Base-by-base conservation (phyloP, 257 asterid species). In the Forsythia suspensa region DNA sequence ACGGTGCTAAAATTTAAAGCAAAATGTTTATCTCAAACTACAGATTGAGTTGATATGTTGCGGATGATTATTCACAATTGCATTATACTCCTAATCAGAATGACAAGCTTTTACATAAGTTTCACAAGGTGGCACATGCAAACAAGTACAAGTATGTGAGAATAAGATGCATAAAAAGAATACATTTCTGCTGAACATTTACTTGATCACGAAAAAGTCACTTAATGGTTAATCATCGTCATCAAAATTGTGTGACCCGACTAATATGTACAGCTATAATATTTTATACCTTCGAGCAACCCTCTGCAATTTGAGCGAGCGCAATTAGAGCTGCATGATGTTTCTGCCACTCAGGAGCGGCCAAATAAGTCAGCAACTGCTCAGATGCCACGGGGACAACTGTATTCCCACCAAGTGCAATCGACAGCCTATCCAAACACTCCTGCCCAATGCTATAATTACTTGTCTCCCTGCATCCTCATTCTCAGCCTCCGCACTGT, bases 251-350 rank as follows among this genome's bases (percentile, higher is more conserved):
- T 57, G 40, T 29, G 1, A 3, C 73, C 73, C 13, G 67, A 59
- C 43, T 34, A 43, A n/a, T 57, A 0, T 6, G 66, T 57, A 70
- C 70, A 72, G 18, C n/a, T 7, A 55, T 16, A 71, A 63, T 4
- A 8, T 21, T 61, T 46, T 69, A 76, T 88, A 94, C 98, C 98
- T 96, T 96, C 4, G 97, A 83, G 81, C 98, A 94, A 41, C 99
- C 99, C 85, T 96, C 98, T 0, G 98, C 99, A 78, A 96, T 96
- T 81, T 96, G 99, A 4, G 99, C 99, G 72, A 96, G 97, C 12
- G 97, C 96, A 85, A 92, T 94, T 66, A 92, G 97, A 9, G 98
- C 97, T 0, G 97, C 95, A 51, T 96, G 97, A 82, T 89, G 99
- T 84, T 89, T 94, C 88, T 96, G 92, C 99, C 99, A 96, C 85